Evolutionary conservation across 176 grass and related monocot species (phyloP), one percentile per base, ranked within the genome.

Genomic region (Alopecurus myosuroides): DNA sequence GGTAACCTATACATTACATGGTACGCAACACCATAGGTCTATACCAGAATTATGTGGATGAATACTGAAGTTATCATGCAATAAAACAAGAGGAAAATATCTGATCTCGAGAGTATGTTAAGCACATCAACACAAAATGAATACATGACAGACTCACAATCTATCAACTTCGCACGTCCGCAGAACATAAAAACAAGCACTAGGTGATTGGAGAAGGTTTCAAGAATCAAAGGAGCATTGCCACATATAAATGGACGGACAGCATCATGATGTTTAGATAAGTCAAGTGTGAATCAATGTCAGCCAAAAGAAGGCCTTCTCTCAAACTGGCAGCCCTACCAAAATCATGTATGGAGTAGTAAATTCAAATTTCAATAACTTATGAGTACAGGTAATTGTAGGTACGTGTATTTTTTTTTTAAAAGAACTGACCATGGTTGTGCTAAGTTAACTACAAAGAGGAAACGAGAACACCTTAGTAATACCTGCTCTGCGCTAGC

Each of bases 401-500:
- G 46, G 22, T 33, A 77, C 0, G 39, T 36, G 29, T 62, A 56
- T 71, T 75, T n/a, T n/a, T n/a, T n/a, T n/a, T n/a, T n/a, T 65
- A 56, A 84, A 74, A 85, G 8, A 89, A 72, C 48, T 40, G 53
- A 63, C 6, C 8, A 42, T 29, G 49, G 22, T 2, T 62, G 49
- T 31, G 28, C 1, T 77, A 78, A 83, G 73, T 37, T 66, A 77
- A 35, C 67, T 46, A 61, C 12, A 73, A 69, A 67, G 56, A 19
- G 31, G 12, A 80, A 52, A 53, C n/a, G 35, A 33, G 31, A 82
- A 49, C 23, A 79, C 2, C 39, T 49, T 14, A 36, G 25, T 60
- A 67, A 61, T 86, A 99, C 97, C 93, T 99, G 97, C 80, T 99
- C 97, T 79, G 97, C 82, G 67, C 93, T 99, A 48, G 93, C 87